Base-by-base conservation (phyloP, 352 stramenopile genomes). In the Phytophthora crassamura region DNA sequence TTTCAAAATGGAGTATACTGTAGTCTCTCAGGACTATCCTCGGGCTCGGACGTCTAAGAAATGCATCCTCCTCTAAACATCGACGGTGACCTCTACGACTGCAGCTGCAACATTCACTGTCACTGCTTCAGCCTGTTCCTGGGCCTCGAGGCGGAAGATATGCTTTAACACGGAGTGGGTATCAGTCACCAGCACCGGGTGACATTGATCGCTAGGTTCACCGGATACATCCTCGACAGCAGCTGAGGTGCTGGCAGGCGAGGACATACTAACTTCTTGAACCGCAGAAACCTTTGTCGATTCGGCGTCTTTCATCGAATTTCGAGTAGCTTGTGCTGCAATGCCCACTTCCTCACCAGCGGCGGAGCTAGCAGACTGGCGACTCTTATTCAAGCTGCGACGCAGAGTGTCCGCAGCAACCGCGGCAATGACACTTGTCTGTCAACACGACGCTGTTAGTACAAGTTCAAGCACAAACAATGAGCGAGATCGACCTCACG, bases 401-500 rank as follows among this genome's bases (percentile, higher is more conserved):
- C 78, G 81, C 3, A 92, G 60, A 15, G 68, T 79, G 33, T 82
- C 66, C 15, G 76, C 79, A 0, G 81, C 81, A 61, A 92, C 86
- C 7, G 79, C 76, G 20, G 77, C 83, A 11, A 88, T 55, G 35
- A 92, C 79, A 20, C 79, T 90, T 28, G 81, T 78, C 77, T 88
- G 40, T 33, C 28, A 22, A 30, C 22, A 38, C 40, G 20, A 41
- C 5, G 35, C 25, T 34, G 28, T 56, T 22, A 61, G 12, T 5
- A 41, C 12, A 22, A 52, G 18, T 25, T 5, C 22, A 49, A 33
- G 11, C 22, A 40, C 15, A 12, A 28, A 30, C 25, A 30, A 30
- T 30, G 4, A 4, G 25, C 25, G 25, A 30, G 47, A 50, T 39
- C n/a, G 20, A 53, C 0, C 9, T 30, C 3, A 67, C 76, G 25